Conservation (phyloP, 257 asterid species). For the Parsonsia alboflavescens region DNA sequence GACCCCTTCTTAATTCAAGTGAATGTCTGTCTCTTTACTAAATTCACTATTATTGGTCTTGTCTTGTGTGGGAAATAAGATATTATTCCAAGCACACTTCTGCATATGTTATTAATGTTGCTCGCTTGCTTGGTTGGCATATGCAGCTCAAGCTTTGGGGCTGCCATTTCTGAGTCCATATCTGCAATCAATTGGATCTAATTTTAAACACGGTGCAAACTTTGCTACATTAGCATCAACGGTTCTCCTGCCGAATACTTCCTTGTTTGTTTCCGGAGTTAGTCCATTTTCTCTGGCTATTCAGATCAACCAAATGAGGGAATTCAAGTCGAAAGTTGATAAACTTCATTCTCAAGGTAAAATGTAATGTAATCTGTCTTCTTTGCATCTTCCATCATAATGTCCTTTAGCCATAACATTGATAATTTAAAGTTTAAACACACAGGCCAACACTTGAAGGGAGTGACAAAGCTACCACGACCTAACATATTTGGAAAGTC, state of each 20-base stretch:
- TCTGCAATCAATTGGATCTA: constrained; percentile 60
- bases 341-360: constrained; percentile 20
- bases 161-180: constrained; percentile 66
- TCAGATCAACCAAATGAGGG: constrained; percentile 59
- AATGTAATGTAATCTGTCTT: not conserved
- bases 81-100: not conserved
- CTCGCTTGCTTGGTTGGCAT: too few species aligned
- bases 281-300: constrained; percentile 67
- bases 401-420: too few species aligned
- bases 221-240: constrained; percentile 70
- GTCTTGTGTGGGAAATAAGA: too few species aligned
- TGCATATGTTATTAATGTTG: too few species aligned
- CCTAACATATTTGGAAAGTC: constrained; percentile 54
- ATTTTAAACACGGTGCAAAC: constrained; percentile 56
- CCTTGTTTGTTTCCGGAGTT: constrained; percentile 47
- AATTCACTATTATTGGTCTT: too few species aligned
- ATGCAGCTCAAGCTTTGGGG: constrained; percentile 67
- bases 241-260: constrained; percentile 51
- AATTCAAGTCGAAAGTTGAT: constrained; percentile 45
- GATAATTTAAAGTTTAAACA: too few species aligned
- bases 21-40: not conserved
- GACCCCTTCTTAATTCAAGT: too few species aligned
- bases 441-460: constrained; percentile 14
- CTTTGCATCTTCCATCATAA: too few species aligned
- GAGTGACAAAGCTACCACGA: constrained; percentile 42